These are phyloP conservation scores for Tetracladium setigerum DNA, from an alignment of 495 filamentous ascomycete species.

Conservation along the genomic window DNA sequence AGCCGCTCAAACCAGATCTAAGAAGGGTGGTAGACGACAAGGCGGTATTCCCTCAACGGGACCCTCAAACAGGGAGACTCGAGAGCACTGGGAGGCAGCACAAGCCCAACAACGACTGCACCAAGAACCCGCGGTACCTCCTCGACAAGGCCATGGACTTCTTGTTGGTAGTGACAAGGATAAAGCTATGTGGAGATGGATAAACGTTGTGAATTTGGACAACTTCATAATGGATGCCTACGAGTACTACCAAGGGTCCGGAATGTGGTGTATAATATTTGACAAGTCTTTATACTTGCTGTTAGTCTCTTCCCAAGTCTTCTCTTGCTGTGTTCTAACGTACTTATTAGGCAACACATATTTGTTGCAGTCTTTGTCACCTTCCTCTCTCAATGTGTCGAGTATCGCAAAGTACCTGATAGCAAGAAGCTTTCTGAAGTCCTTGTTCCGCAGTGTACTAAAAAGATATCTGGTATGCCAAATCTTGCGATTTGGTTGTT, in stretches of 20 bases:
- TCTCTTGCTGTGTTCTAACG: not conserved
- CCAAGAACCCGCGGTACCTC: constrained; percentile 27
- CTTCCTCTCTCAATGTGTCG: constrained; percentile 80
- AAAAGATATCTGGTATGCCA: constrained; percentile 73
- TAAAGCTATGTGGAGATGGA: constrained; percentile 92
- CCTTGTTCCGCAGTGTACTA: constrained; percentile 73
- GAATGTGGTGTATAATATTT: constrained; percentile 84
- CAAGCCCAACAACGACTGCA: constrained; percentile 56
- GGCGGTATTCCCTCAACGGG: constrained; percentile 40
- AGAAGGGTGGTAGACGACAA: constrained; percentile 5
- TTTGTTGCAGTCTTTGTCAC: constrained; percentile 83
- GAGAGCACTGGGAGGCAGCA: constrained; percentile 60
- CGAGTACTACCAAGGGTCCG: constrained; percentile 75
- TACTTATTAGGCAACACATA: constrained; percentile 56
- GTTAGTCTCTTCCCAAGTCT: constrained; percentile 38
- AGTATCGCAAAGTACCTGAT: constrained; percentile 67
- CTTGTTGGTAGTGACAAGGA: constrained; percentile 25
- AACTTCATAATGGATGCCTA: constrained; percentile 88
- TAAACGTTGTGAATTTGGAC: constrained; percentile 87
- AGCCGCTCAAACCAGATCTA: constrained; percentile 8
- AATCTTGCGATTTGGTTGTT: constrained; percentile 80
- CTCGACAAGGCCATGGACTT: constrained; percentile 29
- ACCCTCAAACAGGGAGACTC: constrained; percentile 43
- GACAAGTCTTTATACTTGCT: constrained; percentile 62
- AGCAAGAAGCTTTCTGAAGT: constrained; percentile 73